Evolutionary conservation across 129 eudicot genomes (phyloP).

Genomic region (Artemisia annua): DNA sequence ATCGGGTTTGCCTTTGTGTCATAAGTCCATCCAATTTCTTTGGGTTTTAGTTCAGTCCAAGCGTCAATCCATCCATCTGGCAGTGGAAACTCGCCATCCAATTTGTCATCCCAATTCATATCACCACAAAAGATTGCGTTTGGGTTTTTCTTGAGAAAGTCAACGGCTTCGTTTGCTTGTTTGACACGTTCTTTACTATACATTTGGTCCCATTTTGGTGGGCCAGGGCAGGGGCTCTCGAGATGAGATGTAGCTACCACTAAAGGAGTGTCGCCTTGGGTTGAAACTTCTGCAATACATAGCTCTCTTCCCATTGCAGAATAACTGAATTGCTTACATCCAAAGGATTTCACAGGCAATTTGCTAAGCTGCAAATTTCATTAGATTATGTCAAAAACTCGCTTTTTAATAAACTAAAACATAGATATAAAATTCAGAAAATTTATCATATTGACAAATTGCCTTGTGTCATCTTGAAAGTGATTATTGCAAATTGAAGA

Average conservation of each 20-base stretch:
- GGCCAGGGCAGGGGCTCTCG: conserved; percentile 88
- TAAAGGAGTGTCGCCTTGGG: conserved; percentile 19
- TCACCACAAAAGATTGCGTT: conserved; percentile 81
- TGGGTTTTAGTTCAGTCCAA: conserved; percentile 66
- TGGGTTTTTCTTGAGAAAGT: conserved; percentile 43
- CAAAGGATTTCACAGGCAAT: conserved; percentile 62
- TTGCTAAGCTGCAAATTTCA: conserved; percentile 53
- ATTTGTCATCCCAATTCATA: conserved; percentile 50
- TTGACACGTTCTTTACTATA: conserved; percentile 80
- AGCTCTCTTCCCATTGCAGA: conserved; percentile 80
- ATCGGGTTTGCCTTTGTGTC: conserved; percentile 86
- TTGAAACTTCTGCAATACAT: conserved; percentile 60
- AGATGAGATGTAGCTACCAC: conserved; percentile 81
- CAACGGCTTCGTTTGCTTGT: conserved; percentile 47
- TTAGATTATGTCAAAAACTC: neutral
- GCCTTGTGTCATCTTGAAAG: no score
- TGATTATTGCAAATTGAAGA: no score
- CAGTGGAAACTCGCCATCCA: conserved; percentile 79
- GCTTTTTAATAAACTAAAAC: neutral
- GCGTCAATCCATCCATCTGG: conserved; percentile 76
- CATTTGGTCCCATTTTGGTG: conserved; percentile 92
- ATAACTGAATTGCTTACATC: conserved; percentile 58
- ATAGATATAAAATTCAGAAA: neutral
- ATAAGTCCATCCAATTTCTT: conserved; percentile 73
- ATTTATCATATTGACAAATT: no score